Percentiles rank a stretch among this genome's conserved stretches.
These are phyloP conservation scores for Flaveria robusta DNA, from an alignment of 129 eudicot genomes.

Conservation along the genomic window DNA sequence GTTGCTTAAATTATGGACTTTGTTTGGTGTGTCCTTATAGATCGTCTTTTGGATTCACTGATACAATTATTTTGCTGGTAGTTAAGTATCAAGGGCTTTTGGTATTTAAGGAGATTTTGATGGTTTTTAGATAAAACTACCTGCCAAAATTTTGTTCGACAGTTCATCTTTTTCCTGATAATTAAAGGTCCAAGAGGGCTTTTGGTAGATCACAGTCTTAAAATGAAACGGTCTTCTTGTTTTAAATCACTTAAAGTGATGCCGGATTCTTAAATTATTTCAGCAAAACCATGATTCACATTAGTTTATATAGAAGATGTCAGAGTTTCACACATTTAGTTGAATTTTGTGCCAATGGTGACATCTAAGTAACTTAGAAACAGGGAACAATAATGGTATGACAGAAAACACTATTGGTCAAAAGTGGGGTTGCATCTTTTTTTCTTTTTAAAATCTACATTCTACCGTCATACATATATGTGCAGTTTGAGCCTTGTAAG, in stretches of 20 bases:
- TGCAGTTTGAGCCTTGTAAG: neutral
- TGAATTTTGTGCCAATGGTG: neutral
- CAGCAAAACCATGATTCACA: slow-evolving; percentile 12
- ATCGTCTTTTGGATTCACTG: neutral
- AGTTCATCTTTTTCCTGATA: neutral
- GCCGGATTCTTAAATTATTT: neutral
- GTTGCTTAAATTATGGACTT: slow-evolving; percentile 6
- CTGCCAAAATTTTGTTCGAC: slow-evolving; percentile 16
- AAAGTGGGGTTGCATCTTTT: neutral
- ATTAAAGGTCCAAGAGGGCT: slow-evolving; percentile 12
- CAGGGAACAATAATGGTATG: neutral
- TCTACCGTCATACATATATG: neutral
- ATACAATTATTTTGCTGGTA: neutral
- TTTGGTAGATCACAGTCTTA: neutral
- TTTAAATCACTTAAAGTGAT: neutral
- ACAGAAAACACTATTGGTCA: neutral
- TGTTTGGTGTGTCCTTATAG: slow-evolving; percentile 4
- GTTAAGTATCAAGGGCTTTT: neutral
- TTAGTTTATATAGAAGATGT: neutral
- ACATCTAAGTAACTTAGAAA: neutral
- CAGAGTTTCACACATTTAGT: neutral
- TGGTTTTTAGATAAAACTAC: slow-evolving; percentile 6
- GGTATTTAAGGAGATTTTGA: neutral
- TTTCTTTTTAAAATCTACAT: neutral
- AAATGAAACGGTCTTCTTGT: neutral